phyloP scores from a whole-genome alignment of 805 yeast species.

The Wickerhamiella occidentalis region DNA sequence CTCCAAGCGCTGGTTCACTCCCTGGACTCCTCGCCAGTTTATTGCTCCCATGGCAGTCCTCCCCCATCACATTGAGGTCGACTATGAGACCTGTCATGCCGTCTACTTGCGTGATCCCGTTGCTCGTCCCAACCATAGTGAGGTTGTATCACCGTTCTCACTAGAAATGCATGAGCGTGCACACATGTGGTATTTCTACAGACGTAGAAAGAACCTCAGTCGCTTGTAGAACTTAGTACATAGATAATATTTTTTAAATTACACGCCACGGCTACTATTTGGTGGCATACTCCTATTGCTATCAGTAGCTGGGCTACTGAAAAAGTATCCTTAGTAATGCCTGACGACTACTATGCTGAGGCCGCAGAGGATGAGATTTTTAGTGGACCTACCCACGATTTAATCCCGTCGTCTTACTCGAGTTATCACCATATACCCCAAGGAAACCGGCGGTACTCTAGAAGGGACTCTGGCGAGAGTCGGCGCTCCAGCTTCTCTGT shows the following conservation, averaged over 20 bases:
- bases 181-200: slow-evolving; percentile 63
- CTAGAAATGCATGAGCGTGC: slow-evolving; percentile 81
- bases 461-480: slow-evolving; percentile 16
- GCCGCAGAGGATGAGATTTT: slow-evolving; percentile 40
- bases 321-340: not conserved
- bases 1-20: slow-evolving; percentile 77
- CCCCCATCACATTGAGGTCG: slow-evolving; percentile 85
- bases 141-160: slow-evolving; percentile 83
- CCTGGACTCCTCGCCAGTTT: slow-evolving; percentile 93
- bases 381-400: slow-evolving; percentile 60
- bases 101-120: slow-evolving; percentile 95
- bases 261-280: too few species aligned
- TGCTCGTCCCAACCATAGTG: slow-evolving; percentile 93
- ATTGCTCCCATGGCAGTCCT: slow-evolving; percentile 82
- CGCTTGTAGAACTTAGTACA: not conserved
- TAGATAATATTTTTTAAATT: not conserved
- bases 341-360: slow-evolving; percentile 24
- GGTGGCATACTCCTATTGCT: not conserved
- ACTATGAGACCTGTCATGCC: slow-evolving; percentile 88
- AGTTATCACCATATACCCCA: slow-evolving; percentile 42
- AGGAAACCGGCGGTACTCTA: slow-evolving; percentile 9
- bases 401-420: slow-evolving; percentile 58
- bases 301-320: not conserved
- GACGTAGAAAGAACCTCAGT: slow-evolving; percentile 26
- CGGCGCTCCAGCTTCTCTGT: slow-evolving; percentile 2